These are phyloP conservation scores for Lachancea sp. DNA, from an alignment of 805 yeast genomes.

Conservation along the genomic window DNA sequence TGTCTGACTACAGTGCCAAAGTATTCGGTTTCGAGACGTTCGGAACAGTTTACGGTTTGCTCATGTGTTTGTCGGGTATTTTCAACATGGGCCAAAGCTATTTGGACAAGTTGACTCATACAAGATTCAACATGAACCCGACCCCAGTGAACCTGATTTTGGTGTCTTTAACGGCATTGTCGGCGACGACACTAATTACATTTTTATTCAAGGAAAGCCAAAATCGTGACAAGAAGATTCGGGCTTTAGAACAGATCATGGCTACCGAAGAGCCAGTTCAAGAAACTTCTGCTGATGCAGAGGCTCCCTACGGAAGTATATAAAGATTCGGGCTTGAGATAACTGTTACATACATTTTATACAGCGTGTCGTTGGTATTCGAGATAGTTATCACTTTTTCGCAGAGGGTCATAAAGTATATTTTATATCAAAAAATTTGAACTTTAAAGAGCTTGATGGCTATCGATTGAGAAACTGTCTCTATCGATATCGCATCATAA, in stretches of 20 bases:
- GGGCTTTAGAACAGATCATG: neutral
- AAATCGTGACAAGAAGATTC: conserved; percentile 6
- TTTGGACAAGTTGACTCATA: conserved; percentile 67
- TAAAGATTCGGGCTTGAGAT: neutral
- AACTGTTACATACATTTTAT: neutral
- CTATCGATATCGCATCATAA: neutral
- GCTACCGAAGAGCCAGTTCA: neutral
- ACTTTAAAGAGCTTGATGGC: neutral
- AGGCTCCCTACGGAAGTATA: neutral
- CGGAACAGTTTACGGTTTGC: conserved; percentile 84
- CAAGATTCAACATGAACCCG: conserved; percentile 65
- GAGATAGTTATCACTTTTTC: neutral
- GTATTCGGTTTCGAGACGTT: conserved; percentile 90
- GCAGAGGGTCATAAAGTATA: neutral
- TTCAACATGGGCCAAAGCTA: conserved; percentile 66
- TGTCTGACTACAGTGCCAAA: conserved; percentile 85
- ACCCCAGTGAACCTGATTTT: conserved; percentile 63
- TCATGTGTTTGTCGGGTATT: conserved; percentile 78
- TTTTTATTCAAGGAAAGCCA: conserved; percentile 7
- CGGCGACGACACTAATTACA: conserved; percentile 1
- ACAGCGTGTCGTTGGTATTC: neutral
- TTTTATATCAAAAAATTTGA: neutral
- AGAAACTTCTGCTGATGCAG: neutral
- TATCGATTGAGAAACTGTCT: neutral
- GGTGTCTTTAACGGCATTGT: conserved; percentile 42